phyloP scores from a whole-genome alignment of 83 land plant genomes.

The Picea engelmannii region DNA sequence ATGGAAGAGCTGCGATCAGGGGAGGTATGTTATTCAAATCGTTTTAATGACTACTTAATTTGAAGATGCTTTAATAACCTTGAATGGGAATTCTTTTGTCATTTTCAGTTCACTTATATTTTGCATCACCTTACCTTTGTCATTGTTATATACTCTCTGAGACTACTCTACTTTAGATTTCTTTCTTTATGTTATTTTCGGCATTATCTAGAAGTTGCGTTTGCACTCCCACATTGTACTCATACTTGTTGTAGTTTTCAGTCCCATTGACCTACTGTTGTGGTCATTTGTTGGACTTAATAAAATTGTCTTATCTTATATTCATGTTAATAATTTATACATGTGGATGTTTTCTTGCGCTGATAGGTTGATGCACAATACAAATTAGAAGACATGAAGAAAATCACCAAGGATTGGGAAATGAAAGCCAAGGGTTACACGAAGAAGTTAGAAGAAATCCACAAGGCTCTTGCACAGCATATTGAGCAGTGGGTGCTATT shows the following conservation, averaged over 20 bases:
- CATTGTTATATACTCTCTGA: too few relatives aligned
- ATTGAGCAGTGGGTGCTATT: slow-evolving; percentile 73
- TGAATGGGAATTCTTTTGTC: not conserved
- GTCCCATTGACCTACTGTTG: too few relatives aligned
- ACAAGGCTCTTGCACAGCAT: slow-evolving; percentile 54
- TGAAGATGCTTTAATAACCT: not conserved
- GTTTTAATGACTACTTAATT: not conserved
- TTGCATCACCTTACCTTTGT: too few relatives aligned
- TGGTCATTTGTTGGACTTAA: too few relatives aligned
- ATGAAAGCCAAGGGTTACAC: slow-evolving; percentile 57
- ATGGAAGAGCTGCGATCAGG: slow-evolving; percentile 75
- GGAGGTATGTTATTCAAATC: slow-evolving; percentile 47
- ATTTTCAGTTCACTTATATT: not conserved
- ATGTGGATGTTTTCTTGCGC: not conserved
- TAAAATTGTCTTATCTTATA: not conserved
- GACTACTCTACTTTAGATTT: too few relatives aligned
- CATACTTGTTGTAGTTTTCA: too few relatives aligned
- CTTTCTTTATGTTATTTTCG: too few relatives aligned
- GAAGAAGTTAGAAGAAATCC: slow-evolving; percentile 69
- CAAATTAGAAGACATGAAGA: slow-evolving; percentile 80
- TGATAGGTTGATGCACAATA: slow-evolving; percentile 85
- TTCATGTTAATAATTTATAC: not conserved
- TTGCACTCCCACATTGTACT: too few relatives aligned
- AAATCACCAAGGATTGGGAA: slow-evolving; percentile 62
- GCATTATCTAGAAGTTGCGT: too few relatives aligned